These are phyloP conservation scores for Glycine tomentella DNA, from an alignment of 306 rosid genomes.

Conservation along the genomic window DNA sequence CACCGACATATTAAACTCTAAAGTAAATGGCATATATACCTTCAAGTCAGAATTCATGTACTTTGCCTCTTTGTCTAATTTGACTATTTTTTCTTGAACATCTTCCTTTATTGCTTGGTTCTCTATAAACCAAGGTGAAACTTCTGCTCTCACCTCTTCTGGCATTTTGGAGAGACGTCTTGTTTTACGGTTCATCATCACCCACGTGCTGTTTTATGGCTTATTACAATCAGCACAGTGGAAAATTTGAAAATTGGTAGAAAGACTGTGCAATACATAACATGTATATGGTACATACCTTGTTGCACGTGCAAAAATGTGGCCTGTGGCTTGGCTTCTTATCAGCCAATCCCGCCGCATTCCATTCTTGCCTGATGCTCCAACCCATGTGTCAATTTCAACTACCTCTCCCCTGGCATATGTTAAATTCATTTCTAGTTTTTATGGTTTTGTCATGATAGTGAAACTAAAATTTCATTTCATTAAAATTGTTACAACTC, in stretches of 20 bases:
- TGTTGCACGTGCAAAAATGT: conserved; percentile 75
- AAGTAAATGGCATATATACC: conserved; percentile 43
- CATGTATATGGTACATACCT: conserved; percentile 54
- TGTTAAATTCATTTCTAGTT: conserved; percentile 37
- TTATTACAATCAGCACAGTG: conserved; percentile 37
- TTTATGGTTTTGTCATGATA: conserved; percentile 9
- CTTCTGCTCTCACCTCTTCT: conserved; percentile 84
- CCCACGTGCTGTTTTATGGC: conserved; percentile 84
- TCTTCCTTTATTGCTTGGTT: conserved; percentile 84
- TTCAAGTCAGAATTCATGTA: conserved; percentile 67
- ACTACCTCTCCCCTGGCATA: conserved; percentile 86
- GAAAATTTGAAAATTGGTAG: neutral
- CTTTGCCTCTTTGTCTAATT: conserved; percentile 77
- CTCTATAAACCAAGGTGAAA: conserved; percentile 86
- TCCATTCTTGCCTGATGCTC: conserved; percentile 96
- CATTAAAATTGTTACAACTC: neutral
- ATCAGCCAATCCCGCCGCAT: conserved; percentile 91
- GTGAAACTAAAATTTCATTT: neutral
- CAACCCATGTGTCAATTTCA: conserved; percentile 97
- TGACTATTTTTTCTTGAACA: conserved; percentile 65
- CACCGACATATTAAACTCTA: neutral
- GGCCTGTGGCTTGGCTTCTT: conserved; percentile 83
- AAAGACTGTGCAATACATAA: neutral
- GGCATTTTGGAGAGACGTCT: conserved; percentile 95
- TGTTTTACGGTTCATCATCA: conserved; percentile 91